Conservation (phyloP, 352 stramenopile genomes). For the Plasmopara muralis region DNA sequence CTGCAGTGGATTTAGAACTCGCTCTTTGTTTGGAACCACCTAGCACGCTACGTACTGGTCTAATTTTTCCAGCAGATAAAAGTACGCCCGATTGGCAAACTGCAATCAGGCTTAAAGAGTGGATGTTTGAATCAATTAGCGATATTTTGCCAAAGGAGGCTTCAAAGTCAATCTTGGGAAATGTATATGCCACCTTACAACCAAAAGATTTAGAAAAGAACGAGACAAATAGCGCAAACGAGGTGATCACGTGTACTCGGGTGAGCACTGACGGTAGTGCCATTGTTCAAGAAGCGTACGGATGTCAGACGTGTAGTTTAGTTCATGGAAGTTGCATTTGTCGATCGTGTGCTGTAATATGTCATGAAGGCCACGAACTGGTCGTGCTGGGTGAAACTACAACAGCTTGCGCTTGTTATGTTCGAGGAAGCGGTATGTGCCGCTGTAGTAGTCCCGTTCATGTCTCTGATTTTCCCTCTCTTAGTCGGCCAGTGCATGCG, state of each 20-base stretch:
- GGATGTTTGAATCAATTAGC: conserved; percentile 28
- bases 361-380: conserved; percentile 77
- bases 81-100: conserved; percentile 5
- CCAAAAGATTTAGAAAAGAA: conserved; percentile 11
- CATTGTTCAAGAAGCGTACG: conserved; percentile 69
- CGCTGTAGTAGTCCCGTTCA: conserved; percentile 38
- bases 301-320: conserved; percentile 77
- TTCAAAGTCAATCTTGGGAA: conserved; percentile 28
- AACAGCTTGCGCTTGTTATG: conserved; percentile 63
- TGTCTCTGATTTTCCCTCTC: conserved; percentile 29
- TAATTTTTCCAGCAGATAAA: conserved; percentile 37
- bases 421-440: conserved; percentile 46
- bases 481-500: conserved; percentile 34
- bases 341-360: conserved; percentile 58
- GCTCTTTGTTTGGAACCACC: conserved; percentile 31
- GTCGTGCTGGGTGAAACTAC: conserved; percentile 63
- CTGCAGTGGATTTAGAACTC: conserved; percentile 46
- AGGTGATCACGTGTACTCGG: conserved; percentile 46
- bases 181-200: conserved; percentile 33
- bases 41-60: conserved; percentile 29
- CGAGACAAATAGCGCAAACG: conserved; percentile 11
- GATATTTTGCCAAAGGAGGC: conserved; percentile 7
- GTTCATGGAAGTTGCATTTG: conserved; percentile 65
- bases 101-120: conserved; percentile 21
- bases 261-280: conserved; percentile 75